Conservation (phyloP, 352 stramenopile genomes). For the Phytophthora europaea region DNA sequence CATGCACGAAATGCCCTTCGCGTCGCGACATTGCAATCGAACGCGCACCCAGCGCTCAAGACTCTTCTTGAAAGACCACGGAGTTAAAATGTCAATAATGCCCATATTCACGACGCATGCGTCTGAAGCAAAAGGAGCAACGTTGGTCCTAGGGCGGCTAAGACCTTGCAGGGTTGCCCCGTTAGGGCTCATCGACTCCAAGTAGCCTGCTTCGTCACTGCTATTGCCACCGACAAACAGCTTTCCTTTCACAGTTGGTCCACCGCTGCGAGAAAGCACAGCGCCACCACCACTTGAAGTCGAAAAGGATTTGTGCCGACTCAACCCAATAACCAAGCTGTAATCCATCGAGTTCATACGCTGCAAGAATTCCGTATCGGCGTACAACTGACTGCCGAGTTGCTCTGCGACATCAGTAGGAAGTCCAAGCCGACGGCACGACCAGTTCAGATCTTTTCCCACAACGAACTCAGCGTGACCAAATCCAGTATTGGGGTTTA, state of each 20-base stretch:
- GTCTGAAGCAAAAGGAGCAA: slow-evolving; percentile 63
- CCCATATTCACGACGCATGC: slow-evolving; percentile 95
- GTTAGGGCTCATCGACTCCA: slow-evolving; percentile 67
- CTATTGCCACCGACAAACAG: slow-evolving; percentile 43
- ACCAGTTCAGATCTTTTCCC: slow-evolving; percentile 92
- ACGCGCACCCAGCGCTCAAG: slow-evolving; percentile 91
- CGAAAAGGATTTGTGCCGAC: slow-evolving; percentile 57
- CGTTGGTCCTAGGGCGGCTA: slow-evolving; percentile 33
- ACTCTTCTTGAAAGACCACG: slow-evolving; percentile 95
- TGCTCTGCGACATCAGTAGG: slow-evolving; percentile 76
- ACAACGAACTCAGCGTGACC: slow-evolving; percentile 85
- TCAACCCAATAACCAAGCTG: slow-evolving; percentile 95
- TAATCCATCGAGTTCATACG: slow-evolving; percentile 98
- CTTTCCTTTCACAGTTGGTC: slow-evolving; percentile 44
- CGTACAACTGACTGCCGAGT: slow-evolving; percentile 87
- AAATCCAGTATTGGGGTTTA: slow-evolving; percentile 67
- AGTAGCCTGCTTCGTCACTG: slow-evolving; percentile 58
- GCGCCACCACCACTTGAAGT: slow-evolving; percentile 43
- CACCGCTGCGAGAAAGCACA: slow-evolving; percentile 43
- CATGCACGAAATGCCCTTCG: slow-evolving; percentile 85
- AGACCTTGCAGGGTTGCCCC: slow-evolving; percentile 41
- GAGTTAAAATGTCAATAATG: slow-evolving; percentile 98
- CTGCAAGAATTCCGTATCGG: slow-evolving; percentile 94
- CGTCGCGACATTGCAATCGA: slow-evolving; percentile 81
- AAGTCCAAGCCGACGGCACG: slow-evolving; percentile 77